Base-by-base conservation (phyloP, 1,139 yeast species). In the Sugiyamaella japonica region DNA sequence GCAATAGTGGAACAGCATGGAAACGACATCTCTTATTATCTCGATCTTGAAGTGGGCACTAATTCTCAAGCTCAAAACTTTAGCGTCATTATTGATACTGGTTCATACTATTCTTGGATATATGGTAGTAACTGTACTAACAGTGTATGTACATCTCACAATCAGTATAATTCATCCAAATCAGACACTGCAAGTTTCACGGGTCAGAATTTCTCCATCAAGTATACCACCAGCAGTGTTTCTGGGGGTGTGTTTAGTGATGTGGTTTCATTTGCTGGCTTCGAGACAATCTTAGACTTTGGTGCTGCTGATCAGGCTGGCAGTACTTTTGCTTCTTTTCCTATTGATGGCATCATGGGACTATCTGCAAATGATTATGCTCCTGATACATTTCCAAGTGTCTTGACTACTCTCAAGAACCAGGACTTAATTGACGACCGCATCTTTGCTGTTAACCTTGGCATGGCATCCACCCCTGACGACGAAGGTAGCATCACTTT, bases 91-190 rank as follows among this genome's bases (percentile, higher is more conserved):
- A 70, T 84, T 28, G 89, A 84, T 65, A 84, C 89, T 0, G 89
- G 87, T 1, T 81, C 86, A 37, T 82, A 84, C 38, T 78, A 82
- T 57, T 68, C 84, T 1, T 84, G 89, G 89, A 75, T 84, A 2
- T 83, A 82, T 64, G 82, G 82, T 50, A 66, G 73, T 1, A 70
- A 77, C 48, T 84, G 89, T 69, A 67, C 71, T 0, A 74, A 76
- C 32, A 58, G 64, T 12, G 75, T 81, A 0, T 84, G 89, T 64
- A 54, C 67, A 2, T 63, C 68, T 38, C 76, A 75, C 54, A 56
- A 61, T 7, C 61, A 66, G 4, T 75, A 72, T 53, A 65, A 73
- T n/a, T 51, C 68, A 1, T 48, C 68, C n/a, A 47, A 61, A 8
- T 50, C 63, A 7, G 53, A 60, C 3, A 54, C 66, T 2, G 53